phyloP scores from a whole-genome alignment of 2,329 filamentous ascomycete species.

The Malbranchea zuffiana region DNA sequence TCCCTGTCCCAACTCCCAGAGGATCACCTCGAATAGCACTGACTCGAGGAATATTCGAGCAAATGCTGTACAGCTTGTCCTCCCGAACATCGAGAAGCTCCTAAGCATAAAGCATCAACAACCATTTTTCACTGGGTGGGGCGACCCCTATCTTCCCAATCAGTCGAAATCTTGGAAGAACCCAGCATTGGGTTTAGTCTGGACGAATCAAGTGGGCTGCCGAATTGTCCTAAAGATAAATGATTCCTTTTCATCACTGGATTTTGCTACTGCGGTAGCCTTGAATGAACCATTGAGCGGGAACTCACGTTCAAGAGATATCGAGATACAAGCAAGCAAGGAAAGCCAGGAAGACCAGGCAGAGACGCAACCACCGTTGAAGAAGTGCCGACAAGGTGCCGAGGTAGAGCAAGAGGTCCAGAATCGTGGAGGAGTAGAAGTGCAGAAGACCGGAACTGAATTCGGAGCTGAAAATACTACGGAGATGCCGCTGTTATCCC shows the following conservation, averaged over 20 bases:
- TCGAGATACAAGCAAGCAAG: too few relatives aligned
- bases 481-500: constrained; percentile 13
- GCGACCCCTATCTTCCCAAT: constrained; percentile 47
- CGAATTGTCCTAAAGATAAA: constrained; percentile 71
- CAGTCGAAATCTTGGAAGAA: constrained; percentile 48
- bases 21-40: too few relatives aligned
- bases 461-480: constrained; percentile 3
- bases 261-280: too few relatives aligned
- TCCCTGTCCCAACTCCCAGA: too few relatives aligned
- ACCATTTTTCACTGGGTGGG: constrained; percentile 92
- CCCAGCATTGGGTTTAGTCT: constrained; percentile 75
- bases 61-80: constrained; percentile 12
- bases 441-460: not conserved
- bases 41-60: constrained; percentile 2
- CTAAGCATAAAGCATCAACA: constrained; percentile 80
- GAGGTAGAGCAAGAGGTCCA: too few relatives aligned
- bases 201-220: constrained; percentile 78
- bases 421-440: too few relatives aligned
- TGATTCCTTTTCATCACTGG: too few relatives aligned
- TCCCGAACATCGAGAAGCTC: constrained; percentile 38
- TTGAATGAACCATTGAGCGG: too few relatives aligned
- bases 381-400: not conserved
- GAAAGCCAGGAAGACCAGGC: not conserved
- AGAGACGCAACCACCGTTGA: not conserved
- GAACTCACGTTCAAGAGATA: too few relatives aligned